phyloP scores from a whole-genome alignment of 2,329 filamentous ascomycete species.

The Monilinia fructicola region DNA sequence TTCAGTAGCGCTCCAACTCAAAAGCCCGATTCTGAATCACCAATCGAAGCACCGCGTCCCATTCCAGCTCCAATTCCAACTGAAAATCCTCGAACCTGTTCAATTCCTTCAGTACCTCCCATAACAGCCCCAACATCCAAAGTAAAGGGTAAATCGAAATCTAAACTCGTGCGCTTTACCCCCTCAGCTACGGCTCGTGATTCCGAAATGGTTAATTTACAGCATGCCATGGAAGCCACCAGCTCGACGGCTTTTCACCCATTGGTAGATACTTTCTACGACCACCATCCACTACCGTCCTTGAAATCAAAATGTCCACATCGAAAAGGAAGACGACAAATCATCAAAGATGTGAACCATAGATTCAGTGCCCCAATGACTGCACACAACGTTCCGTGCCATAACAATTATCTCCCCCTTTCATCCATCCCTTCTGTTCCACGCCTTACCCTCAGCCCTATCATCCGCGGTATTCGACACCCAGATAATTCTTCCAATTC shows the following conservation, averaged over 20 bases:
- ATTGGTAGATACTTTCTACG: background rate
- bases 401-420: constrained; percentile 10
- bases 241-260: constrained; percentile 19
- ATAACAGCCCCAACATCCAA: background rate
- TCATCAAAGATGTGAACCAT: background rate
- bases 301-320: constrained; percentile 11
- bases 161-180: constrained; percentile 19
- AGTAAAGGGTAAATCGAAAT: constrained; percentile 9
- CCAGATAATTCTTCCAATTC: background rate
- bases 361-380: background rate
- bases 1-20: constrained; percentile 35
- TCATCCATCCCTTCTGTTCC: constrained; percentile 7
- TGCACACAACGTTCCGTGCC: background rate
- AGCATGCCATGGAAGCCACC: constrained; percentile 23
- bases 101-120: background rate
- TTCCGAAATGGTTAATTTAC: constrained; percentile 19
- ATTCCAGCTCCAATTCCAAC: background rate
- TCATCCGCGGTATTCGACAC: background rate
- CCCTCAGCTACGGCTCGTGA: constrained; percentile 22
- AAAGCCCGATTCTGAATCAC: constrained; percentile 13
- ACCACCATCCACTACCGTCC: background rate
- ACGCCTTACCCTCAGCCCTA: background rate
- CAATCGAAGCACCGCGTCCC: constrained; percentile 13
- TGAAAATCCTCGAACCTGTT: constrained; percentile 12
- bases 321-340: constrained; percentile 1